Conservation (phyloP, 2,329 filamentous ascomycete species). For the Xylaria sp. region DNA sequence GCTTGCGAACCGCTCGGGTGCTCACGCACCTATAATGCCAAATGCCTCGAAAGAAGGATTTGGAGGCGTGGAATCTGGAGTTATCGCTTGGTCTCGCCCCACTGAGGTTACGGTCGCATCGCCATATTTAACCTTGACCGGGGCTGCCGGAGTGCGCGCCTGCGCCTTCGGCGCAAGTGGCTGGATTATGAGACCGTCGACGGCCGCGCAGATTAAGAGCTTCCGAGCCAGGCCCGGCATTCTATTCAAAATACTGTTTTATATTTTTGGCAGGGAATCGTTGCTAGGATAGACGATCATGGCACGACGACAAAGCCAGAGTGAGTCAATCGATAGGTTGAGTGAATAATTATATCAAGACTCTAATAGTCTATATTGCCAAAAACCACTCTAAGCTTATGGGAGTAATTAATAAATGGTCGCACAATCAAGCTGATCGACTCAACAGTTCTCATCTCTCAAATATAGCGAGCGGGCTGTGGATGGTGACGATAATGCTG, state of each 20-base stretch:
- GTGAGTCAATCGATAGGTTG: neutral
- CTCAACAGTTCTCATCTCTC: neutral
- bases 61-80: constrained; percentile 55
- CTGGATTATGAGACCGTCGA: constrained; percentile 85
- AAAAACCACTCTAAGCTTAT: neutral
- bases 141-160: constrained; percentile 54
- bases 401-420: neutral
- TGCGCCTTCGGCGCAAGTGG: constrained; percentile 70
- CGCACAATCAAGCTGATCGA: neutral
- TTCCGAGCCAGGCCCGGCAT: constrained; percentile 83
- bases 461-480: neutral
- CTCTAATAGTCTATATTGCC: neutral
- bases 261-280: constrained; percentile 25
- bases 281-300: constrained; percentile 23
- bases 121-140: constrained; percentile 77
- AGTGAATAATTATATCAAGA: neutral
- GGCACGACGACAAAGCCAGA: neutral
- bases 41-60: constrained; percentile 68
- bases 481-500: neutral
- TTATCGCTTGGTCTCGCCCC: constrained; percentile 55
- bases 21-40: constrained; percentile 64
- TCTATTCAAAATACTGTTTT: constrained; percentile 19
- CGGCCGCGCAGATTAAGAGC: constrained; percentile 80
- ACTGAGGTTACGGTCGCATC: constrained; percentile 60
- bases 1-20: neutral